Base-by-base conservation (phyloP, 768 basidiomycete genomes). In the Pleurotus citrinopileatus region DNA sequence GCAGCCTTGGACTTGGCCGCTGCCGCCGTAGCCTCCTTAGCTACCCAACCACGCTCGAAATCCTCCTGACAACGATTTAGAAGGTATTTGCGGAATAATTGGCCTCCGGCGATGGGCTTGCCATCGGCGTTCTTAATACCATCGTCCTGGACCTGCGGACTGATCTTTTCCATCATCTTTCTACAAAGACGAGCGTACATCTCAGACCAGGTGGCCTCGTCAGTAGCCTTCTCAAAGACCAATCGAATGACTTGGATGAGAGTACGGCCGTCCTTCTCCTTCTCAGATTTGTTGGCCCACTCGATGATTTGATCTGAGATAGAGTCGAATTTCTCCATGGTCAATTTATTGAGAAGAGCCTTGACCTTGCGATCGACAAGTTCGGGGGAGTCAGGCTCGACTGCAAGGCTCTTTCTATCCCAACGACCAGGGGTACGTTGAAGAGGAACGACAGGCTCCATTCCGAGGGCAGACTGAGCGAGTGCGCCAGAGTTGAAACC, bases 31-130 rank as follows among this genome's bases (percentile, higher is more conserved):
- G 87, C 77, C 65, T 95, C 93, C 70, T 94, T 91, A 20, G 85
- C 83, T 34, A 88, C 81, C 95, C 95, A 98, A 4, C 94, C 94
- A 57, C 87, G 84, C 75, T 98, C 96, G 69, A 98, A 98, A 73
- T 98, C 95, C 65, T 97, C 92, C 67, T 97, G 95, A 73, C 96
- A 98, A 40, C 95, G 84, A 66, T 96, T 96, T 52, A 98, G 80
- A 19, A 98, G 81, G 73, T 98, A 98, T 73, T 96, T 96, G 58
- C 95, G 80, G 89, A 98, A 99, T 38, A 98, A 81, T 55, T 91
- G 86, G 45, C 96, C 95, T 61, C 96, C 96, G 40, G 89, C 79
- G 55, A 95, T 89, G n/a, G 90, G 90, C 65, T 89, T 88, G 64
- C 91, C 92, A 58, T 94, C 91, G 10, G 73, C 38, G 59, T 84